Conservation (phyloP, 1,284 basidiomycete genomes). For the Ganoderma lingzhi region DNA sequence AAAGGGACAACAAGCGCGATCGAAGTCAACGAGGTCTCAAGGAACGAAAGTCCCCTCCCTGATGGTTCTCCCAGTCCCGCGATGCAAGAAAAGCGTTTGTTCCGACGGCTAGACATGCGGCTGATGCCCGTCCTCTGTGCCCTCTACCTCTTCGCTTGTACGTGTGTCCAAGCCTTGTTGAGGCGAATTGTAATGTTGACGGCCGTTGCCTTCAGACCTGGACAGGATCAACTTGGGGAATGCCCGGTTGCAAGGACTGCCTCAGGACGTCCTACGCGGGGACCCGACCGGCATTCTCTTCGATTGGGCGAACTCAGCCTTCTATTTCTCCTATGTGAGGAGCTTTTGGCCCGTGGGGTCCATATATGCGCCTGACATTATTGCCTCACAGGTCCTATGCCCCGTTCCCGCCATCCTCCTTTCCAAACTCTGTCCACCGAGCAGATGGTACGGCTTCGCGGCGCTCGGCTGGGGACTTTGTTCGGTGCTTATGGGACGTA, state of each 20-base stretch:
- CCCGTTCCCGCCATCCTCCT: conserved; percentile 74
- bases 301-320: conserved; percentile 79
- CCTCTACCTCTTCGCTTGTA: conserved; percentile 80
- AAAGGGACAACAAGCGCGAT: not conserved
- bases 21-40: not conserved
- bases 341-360: not conserved
- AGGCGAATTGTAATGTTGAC: not conserved
- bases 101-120: conserved; percentile 71
- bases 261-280: conserved; percentile 67
- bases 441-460: conserved; percentile 69
- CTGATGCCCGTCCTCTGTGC: conserved; percentile 77
- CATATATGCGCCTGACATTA: not conserved
- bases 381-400: conserved; percentile 61
- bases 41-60: not conserved
- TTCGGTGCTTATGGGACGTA: conserved; percentile 71
- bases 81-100: conserved; percentile 61
- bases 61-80: not conserved
- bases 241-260: conserved; percentile 75
- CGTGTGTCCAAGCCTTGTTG: conserved; percentile 43
- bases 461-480: conserved; percentile 76
- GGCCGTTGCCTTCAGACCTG: conserved; percentile 54
- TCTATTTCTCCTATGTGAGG: conserved; percentile 79
- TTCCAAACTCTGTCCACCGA: conserved; percentile 73
- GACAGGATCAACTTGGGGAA: conserved; percentile 82
- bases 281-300: conserved; percentile 72